Evolutionary conservation across 169 alveolate species (phyloP).

Genomic region (Plasmodium blacklocki): DNA sequence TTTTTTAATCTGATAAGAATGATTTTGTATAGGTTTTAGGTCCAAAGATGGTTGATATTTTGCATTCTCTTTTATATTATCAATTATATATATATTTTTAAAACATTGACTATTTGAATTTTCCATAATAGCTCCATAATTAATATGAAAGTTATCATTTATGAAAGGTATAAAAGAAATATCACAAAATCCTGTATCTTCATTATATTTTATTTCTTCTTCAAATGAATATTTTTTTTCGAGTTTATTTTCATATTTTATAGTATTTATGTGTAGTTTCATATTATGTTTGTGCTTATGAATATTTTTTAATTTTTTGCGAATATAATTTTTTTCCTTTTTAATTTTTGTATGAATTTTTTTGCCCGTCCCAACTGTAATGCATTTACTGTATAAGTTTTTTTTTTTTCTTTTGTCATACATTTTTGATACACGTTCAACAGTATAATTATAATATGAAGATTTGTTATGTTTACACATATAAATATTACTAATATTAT

Average conservation of each 20-base stretch:
- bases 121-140: slow-evolving; percentile 51
- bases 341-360: background rate
- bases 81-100: slow-evolving; percentile 16
- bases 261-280: no score
- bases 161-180: slow-evolving; percentile 65
- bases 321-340: background rate
- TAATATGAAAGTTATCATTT: slow-evolving; percentile 39
- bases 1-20: no score
- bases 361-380: background rate
- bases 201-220: slow-evolving; percentile 12
- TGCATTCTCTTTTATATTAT: background rate
- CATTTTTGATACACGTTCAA: background rate
- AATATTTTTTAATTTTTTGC: background rate
- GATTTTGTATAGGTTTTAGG: no score
- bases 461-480: no score
- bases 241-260: background rate
- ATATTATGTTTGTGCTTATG: background rate
- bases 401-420: background rate
- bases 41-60: background rate
- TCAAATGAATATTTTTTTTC: background rate
- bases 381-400: background rate
- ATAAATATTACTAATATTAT: background rate
- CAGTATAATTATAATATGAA: no score
- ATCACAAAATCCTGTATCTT: slow-evolving; percentile 51
- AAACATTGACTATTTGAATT: slow-evolving; percentile 9